Base-by-base conservation (phyloP, 495 filamentous ascomycete species). In the Aspergillus baeticus region DNA sequence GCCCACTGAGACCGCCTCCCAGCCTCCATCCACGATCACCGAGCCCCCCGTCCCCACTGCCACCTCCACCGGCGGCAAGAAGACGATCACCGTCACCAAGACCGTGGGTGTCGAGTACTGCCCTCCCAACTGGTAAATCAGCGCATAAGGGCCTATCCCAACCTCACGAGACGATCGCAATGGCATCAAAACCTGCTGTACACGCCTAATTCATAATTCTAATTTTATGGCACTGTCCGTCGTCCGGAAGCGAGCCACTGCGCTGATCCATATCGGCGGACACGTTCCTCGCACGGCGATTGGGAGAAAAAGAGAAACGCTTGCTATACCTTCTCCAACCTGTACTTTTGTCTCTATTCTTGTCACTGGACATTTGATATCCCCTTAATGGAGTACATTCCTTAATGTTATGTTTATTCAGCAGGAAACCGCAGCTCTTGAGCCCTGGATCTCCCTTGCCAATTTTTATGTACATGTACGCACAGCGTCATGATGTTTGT, bases 121-220 rank as follows among this genome's bases (percentile, higher is more conserved):
- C 60, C 49, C 46, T 51, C 64, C 65, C 58, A 50, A 62, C 49
- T 63, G 63, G 50, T 66, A 60, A 41, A 48, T 29, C 17, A 10
- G 21, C 3, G 1, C 23, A 13, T 10, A 20, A 10, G 41, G 29
- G 48, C 43, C 2, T 15, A 23, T 14, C 37, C 20, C 34, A 41
- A 54, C 29, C 49, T 60, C 49, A 51, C 50, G 57, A 59, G 58
- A 62, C 42, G 56, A 62, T 60, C 51, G 54, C 60, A 56, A 63
- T 60, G 60, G 63, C 46, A 63, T 51, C 41, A 51, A 58, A 37
- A 26, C 52, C 36, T 57, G 56, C 59, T 72, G 72, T 75, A 74
- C 65, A 71, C 68, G 72, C 54, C 41, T 71, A 72, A 72, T 73
- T 68, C 21, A 36, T 73, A 73, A 72, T 74, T 68, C 63, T 70